Evolutionary conservation across 129 eudicot species (phyloP).

Genomic region (Tagetes erecta): DNA sequence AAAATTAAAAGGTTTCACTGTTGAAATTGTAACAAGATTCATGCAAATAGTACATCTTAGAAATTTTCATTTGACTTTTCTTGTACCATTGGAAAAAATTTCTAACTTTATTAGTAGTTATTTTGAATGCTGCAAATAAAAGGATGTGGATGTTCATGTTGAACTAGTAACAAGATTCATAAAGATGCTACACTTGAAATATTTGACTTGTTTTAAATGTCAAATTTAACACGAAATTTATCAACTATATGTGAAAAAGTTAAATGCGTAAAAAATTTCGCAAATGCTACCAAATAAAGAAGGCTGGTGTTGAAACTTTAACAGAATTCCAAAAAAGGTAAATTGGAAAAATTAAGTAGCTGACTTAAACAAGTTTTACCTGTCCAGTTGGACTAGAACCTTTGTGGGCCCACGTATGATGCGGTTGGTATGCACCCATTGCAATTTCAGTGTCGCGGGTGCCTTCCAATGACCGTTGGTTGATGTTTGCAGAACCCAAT

Average conservation of each 20-base stretch:
- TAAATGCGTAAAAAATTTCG: background rate
- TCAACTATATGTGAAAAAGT: background rate
- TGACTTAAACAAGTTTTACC: conserved; percentile 25
- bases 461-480: conserved; percentile 57
- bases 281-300: background rate
- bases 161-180: background rate
- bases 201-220: no score
- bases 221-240: background rate
- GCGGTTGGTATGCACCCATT: conserved; percentile 56
- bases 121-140: no score
- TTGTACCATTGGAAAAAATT: background rate
- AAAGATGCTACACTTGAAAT: background rate
- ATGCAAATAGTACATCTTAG: background rate
- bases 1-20: background rate
- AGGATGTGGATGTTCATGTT: no score
- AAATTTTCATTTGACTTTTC: background rate
- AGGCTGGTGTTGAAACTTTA: background rate
- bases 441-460: conserved; percentile 55
- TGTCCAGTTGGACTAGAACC: conserved; percentile 41
- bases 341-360: background rate
- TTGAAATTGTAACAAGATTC: background rate
- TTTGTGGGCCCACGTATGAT: conserved; percentile 43
- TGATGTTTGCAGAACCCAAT: conserved; percentile 46
- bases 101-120: background rate
- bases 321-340: background rate